phyloP scores from a whole-genome alignment of 164 flowering plant species.

The Tetracentron sinense region DNA sequence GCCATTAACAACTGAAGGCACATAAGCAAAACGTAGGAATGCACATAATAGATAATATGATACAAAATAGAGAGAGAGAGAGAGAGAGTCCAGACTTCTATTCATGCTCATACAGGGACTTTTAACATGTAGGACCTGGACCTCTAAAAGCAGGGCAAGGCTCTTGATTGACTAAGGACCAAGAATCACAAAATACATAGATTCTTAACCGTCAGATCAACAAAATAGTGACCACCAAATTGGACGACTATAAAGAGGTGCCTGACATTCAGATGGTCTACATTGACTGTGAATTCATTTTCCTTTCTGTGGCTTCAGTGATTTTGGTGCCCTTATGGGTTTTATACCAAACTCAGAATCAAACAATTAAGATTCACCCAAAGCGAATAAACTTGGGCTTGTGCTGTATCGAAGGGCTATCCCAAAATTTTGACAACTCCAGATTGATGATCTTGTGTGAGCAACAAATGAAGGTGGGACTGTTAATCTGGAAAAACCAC shows the following conservation, averaged over 20 bases:
- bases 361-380: no score
- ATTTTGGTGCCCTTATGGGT: not conserved
- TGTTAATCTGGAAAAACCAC: not conserved
- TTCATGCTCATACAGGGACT: not conserved
- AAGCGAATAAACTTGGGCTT: no score
- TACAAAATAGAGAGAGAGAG: not conserved
- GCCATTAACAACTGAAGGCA: slow-evolving; percentile 2
- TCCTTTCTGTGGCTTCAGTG: not conserved
- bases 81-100: not conserved
- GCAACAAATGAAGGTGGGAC: not conserved
- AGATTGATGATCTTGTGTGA: not conserved
- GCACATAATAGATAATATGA: not conserved
- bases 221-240: not conserved
- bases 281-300: not conserved
- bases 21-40: not conserved
- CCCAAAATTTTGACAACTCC: not conserved
- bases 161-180: not conserved
- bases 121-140: not conserved
- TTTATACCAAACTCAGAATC: not conserved
- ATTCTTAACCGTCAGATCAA: not conserved
- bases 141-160: not conserved
- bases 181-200: no score
- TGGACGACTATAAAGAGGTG: not conserved
- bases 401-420: not conserved
- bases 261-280: not conserved